Evolutionary conservation across 2,329 filamentous ascomycete species (phyloP).

Genomic region (Ophiocordyceps camponoti-rufipedis): DNA sequence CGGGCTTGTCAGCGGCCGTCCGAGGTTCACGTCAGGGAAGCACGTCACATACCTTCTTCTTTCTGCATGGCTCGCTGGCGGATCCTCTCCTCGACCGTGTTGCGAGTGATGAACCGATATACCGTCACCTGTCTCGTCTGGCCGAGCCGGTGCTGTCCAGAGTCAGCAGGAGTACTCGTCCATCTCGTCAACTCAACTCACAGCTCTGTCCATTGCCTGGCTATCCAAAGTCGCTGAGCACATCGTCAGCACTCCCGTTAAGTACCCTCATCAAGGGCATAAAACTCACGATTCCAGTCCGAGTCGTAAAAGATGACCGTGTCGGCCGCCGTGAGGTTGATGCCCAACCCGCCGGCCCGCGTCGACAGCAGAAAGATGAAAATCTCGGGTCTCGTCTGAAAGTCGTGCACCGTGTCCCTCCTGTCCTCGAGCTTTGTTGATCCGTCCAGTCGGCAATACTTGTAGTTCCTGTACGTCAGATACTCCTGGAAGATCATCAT

Average conservation of each 20-base stretch:
- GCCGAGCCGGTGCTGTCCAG: conserved; percentile 60
- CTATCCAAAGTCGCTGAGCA: conserved; percentile 66
- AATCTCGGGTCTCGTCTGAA: conserved; percentile 85
- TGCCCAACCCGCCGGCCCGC: conserved; percentile 90
- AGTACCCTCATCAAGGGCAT: not conserved
- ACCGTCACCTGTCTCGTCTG: conserved; percentile 94
- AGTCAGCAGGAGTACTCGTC: not conserved
- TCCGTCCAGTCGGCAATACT: conserved; percentile 90
- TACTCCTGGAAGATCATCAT: conserved; percentile 99
- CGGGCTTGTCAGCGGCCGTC: too few species aligned
- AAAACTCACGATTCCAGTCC: conserved; percentile 65
- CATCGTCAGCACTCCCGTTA: not conserved
- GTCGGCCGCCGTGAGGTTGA: conserved; percentile 90
- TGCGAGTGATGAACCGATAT: conserved; percentile 89
- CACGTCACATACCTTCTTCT: conserved; percentile 42
- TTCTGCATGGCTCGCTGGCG: conserved; percentile 93
- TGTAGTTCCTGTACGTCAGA: conserved; percentile 96
- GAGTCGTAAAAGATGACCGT: conserved; percentile 99
- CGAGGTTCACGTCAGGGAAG: not conserved
- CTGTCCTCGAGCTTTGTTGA: conserved; percentile 95
- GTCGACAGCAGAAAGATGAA: conserved; percentile 96
- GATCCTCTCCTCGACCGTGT: conserved; percentile 95
- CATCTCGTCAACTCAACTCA: not conserved
- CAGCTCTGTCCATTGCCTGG: conserved; percentile 92
- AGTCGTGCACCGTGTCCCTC: conserved; percentile 88